Conservation (phyloP, 2,329 filamentous ascomycete genomes). For the Sphaerulina musiva region DNA sequence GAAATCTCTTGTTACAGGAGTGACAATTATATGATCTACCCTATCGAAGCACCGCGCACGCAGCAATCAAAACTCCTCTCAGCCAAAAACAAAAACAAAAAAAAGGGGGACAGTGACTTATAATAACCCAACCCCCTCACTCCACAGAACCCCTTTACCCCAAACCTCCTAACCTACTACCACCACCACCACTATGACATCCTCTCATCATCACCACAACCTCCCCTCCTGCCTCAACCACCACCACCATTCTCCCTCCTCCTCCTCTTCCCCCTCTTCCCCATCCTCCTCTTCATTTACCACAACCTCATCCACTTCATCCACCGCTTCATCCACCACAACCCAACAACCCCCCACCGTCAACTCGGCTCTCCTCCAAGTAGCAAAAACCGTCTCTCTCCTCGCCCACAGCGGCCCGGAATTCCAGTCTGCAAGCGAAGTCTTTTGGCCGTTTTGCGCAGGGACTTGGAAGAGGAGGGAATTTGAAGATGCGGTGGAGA, state of each 20-base stretch:
- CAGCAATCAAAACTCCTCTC: background rate
- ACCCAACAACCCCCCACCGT: constrained; percentile 1
- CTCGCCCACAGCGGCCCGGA: constrained; percentile 13
- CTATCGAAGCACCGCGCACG: background rate
- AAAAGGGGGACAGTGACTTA: no score
- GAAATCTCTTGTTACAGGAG: background rate
- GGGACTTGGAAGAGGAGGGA: constrained; percentile 10
- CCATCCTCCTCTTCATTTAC: no score
- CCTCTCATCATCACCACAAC: background rate
- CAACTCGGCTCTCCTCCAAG: constrained; percentile 9
- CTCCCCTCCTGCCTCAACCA: background rate
- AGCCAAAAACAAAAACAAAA: no score
- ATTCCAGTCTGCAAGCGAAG: constrained; percentile 10
- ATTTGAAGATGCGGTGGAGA: constrained; percentile 12
- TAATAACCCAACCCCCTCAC: background rate
- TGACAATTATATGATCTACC: background rate
- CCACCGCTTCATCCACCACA: background rate
- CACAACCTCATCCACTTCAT: no score
- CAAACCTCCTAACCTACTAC: no score
- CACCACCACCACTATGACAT: background rate
- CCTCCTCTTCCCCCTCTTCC: no score
- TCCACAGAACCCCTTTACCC: no score
- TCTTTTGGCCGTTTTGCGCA: constrained; percentile 19
- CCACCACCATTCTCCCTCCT: background rate
- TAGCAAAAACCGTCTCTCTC: constrained; percentile 15